These are phyloP conservation scores for Meyerozyma elateridarum DNA, from an alignment of 1,139 yeast genomes.

Conservation along the genomic window DNA sequence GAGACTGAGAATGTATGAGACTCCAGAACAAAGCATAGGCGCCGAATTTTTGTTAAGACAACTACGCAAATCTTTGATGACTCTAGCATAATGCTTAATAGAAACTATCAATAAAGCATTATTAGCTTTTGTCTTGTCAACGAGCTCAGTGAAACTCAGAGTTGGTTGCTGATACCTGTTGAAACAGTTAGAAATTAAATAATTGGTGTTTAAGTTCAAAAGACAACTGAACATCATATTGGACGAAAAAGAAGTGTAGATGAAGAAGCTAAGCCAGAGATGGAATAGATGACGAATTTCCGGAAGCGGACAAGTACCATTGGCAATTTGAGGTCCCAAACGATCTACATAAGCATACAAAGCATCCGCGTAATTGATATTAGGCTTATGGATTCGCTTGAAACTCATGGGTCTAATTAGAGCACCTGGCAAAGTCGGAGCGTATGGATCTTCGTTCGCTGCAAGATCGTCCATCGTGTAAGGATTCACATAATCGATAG, in stretches of 20 bases:
- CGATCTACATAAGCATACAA: constrained; percentile 12
- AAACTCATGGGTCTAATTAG: constrained; percentile 13
- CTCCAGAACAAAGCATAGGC: constrained; percentile 33
- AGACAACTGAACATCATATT: constrained; percentile 36
- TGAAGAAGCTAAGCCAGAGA: constrained; percentile 32
- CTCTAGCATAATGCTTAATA: constrained; percentile 35
- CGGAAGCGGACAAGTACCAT: constrained; percentile 26
- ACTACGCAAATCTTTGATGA: constrained; percentile 30
- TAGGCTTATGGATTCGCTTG: constrained; percentile 9
- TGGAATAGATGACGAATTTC: constrained; percentile 31
- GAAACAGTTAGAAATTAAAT: constrained; percentile 31
- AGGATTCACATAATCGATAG: too few relatives aligned
- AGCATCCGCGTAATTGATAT: constrained; percentile 16
- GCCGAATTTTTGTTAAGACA: constrained; percentile 27
- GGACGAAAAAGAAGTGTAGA: constrained; percentile 16
- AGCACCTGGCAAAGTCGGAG: constrained; percentile 17
- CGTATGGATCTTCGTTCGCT: constrained; percentile 2
- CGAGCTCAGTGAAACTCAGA: constrained; percentile 4
- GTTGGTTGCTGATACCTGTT: constrained; percentile 11
- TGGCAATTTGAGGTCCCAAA: constrained; percentile 19
- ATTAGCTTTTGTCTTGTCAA: constrained; percentile 14
- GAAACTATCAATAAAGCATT: constrained; percentile 26
- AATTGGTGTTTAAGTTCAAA: constrained; percentile 38
- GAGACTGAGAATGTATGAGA: constrained; percentile 36
- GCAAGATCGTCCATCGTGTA: too few relatives aligned